Conservation (phyloP, 345 rosid genomes). For the Linum usitatissimum region DNA sequence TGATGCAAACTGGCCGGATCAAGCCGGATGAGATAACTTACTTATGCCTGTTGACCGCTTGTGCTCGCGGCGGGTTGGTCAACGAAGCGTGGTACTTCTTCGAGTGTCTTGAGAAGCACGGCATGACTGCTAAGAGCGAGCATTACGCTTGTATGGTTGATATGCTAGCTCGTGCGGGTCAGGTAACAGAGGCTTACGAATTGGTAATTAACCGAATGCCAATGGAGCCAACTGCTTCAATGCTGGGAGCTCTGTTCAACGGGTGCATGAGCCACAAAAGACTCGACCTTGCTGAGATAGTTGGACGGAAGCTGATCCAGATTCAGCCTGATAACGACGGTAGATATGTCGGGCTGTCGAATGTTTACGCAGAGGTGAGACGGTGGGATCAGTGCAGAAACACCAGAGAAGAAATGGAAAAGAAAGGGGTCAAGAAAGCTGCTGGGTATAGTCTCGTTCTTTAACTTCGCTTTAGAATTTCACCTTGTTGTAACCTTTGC, state of each 20-base stretch:
- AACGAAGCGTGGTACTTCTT: slow-evolving; percentile 61
- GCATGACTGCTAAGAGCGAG: slow-evolving; percentile 48
- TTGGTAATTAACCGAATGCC: slow-evolving; percentile 42
- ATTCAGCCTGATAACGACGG: slow-evolving; percentile 66
- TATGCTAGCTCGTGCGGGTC: slow-evolving; percentile 64
- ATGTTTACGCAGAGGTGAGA: slow-evolving; percentile 43
- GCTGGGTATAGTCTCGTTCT: slow-evolving; percentile 59
- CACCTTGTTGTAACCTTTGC: neutral
- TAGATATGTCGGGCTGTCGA: slow-evolving; percentile 56
- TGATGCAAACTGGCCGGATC: slow-evolving; percentile 46
- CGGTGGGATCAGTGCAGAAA: slow-evolving; percentile 55
- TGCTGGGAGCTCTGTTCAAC: slow-evolving; percentile 62
- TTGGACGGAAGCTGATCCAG: slow-evolving; percentile 67
- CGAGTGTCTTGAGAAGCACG: slow-evolving; percentile 26
- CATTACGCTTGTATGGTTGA: slow-evolving; percentile 89
- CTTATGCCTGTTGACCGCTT: slow-evolving; percentile 65
- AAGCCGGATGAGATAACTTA: slow-evolving; percentile 67
- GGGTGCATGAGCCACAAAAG: slow-evolving; percentile 63
- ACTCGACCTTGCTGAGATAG: slow-evolving; percentile 50
- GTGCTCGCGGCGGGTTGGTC: slow-evolving; percentile 75
- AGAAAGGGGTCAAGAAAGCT: slow-evolving; percentile 63
- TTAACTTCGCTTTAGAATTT: neutral
- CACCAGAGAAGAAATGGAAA: slow-evolving; percentile 66
- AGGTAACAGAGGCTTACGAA: slow-evolving; percentile 45
- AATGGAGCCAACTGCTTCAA: slow-evolving; percentile 47